phyloP scores from a whole-genome alignment of 495 filamentous ascomycete species.

The Penicillium macrosclerotiorum region DNA sequence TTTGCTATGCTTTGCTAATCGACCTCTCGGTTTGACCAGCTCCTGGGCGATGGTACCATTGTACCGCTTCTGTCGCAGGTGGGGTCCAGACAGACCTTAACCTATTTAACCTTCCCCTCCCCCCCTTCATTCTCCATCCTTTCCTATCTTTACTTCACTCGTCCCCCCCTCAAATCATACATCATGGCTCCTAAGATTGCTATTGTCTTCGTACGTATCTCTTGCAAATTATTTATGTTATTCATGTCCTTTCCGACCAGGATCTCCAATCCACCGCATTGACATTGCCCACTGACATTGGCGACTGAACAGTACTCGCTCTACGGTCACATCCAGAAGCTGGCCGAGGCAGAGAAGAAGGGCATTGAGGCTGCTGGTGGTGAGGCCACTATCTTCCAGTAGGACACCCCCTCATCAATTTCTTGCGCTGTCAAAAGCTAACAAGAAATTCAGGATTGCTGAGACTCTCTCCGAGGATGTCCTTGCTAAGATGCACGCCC shows the following conservation, averaged over 20 bases:
- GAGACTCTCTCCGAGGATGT: constrained; percentile 88
- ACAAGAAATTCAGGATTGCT: constrained; percentile 53
- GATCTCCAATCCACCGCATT: constrained; percentile 1
- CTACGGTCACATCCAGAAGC: constrained; percentile 84
- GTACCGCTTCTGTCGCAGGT: not conserved
- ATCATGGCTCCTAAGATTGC: constrained; percentile 91
- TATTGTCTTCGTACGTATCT: constrained; percentile 84
- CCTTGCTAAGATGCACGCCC: constrained; percentile 84
- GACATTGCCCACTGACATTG: not conserved
- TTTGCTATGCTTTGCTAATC: constrained; percentile 17
- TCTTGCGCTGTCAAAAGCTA: not conserved
- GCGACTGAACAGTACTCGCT: constrained; percentile 81
- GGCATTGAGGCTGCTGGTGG: constrained; percentile 90
- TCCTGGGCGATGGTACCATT: too few relatives aligned
- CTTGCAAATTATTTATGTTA: too few relatives aligned
- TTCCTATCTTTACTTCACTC: not conserved
- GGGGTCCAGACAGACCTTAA: not conserved
- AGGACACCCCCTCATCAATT: constrained; percentile 21
- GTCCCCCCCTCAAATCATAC: constrained; percentile 15
- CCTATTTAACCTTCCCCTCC: constrained; percentile 8
- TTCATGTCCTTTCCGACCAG: too few relatives aligned
- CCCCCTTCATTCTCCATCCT: not conserved
- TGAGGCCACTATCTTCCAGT: constrained; percentile 77
- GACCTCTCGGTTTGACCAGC: too few relatives aligned
- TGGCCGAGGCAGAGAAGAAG: constrained; percentile 87